Conservation (phyloP, 768 basidiomycete genomes). For the Mycena alexandri region DNA sequence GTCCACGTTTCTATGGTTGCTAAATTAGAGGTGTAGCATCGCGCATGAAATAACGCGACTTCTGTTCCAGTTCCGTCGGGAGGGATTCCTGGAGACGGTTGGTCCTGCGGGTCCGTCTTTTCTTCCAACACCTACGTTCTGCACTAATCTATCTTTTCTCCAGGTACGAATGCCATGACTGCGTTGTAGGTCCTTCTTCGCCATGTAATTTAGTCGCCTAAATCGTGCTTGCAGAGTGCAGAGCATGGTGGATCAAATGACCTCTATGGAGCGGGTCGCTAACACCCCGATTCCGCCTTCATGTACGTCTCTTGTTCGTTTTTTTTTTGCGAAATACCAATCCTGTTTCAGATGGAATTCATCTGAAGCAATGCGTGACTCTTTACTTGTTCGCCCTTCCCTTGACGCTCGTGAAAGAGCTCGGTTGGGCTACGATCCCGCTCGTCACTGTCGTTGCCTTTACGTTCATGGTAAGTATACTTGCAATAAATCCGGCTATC, state of each 20-base stretch:
- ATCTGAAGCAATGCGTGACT: constrained; percentile 95
- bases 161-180: constrained; percentile 84
- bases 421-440: constrained; percentile 89
- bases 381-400: constrained; percentile 93
- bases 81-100: constrained; percentile 88
- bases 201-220: not conserved
- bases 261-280: constrained; percentile 90
- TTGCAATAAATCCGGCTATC: not conserved
- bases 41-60: constrained; percentile 82
- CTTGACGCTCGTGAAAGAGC: constrained; percentile 83
- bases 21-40: constrained; percentile 61
- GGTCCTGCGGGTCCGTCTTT: constrained; percentile 81
- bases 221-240: constrained; percentile 64
- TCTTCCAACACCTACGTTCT: not conserved
- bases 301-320: constrained; percentile 57
- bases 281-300: constrained; percentile 87
- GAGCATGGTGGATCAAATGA: constrained; percentile 87
- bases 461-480: constrained; percentile 75
- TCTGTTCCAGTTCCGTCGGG: constrained; percentile 80
- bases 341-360: constrained; percentile 77
- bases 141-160: constrained; percentile 14
- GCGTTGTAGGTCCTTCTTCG: constrained; percentile 59
- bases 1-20: not conserved
- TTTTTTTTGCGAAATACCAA: constrained; percentile 28
- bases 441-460: constrained; percentile 89